phyloP scores from a whole-genome alignment of 208 protist species.

The Crithidia sp. region DNA sequence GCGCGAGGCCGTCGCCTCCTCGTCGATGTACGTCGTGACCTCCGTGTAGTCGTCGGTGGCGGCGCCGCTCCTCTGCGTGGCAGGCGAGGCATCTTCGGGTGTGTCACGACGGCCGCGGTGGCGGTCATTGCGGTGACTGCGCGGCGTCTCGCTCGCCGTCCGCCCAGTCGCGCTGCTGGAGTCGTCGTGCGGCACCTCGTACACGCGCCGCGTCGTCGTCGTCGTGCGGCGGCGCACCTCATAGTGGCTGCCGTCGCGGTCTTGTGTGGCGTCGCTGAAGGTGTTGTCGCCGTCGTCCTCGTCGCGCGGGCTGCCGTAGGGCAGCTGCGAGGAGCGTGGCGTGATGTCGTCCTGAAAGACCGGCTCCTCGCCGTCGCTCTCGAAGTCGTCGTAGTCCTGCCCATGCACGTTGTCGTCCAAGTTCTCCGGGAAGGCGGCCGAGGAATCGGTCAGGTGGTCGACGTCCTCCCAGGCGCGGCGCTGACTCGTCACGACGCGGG shows the following conservation, averaged over 20 bases:
- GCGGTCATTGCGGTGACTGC: neutral
- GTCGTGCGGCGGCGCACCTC: slow-evolving; percentile 10
- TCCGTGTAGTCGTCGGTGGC: slow-evolving; percentile 42
- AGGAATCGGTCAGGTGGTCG: slow-evolving; percentile 42
- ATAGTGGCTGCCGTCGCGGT: slow-evolving; percentile 11
- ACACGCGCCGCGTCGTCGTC: slow-evolving; percentile 19
- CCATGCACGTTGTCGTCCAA: slow-evolving; percentile 21
- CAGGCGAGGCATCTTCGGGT: slow-evolving; percentile 5
- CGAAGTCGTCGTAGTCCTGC: slow-evolving; percentile 68
- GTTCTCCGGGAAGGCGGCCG: slow-evolving; percentile 36
- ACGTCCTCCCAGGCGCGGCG: slow-evolving; percentile 59
- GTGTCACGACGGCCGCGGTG: slow-evolving; percentile 3
- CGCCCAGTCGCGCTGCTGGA: slow-evolving; percentile 12
- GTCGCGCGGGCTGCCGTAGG: slow-evolving; percentile 34
- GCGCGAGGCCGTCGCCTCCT: slow-evolving; percentile 31
- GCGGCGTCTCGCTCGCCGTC: neutral
- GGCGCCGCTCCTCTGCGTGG: slow-evolving; percentile 14
- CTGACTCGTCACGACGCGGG: slow-evolving; percentile 30
- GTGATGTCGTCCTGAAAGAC: slow-evolving; percentile 30
- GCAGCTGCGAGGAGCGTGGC: slow-evolving; percentile 17
- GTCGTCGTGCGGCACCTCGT: slow-evolving; percentile 8
- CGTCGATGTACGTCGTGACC: slow-evolving; percentile 55
- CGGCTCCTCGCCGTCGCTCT: slow-evolving; percentile 59
- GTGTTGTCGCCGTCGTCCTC: slow-evolving; percentile 26
- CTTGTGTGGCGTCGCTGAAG: slow-evolving; percentile 18